phyloP scores from a whole-genome alignment of 1,284 basidiomycete genomes.

The Ceratobasidium sp. region DNA sequence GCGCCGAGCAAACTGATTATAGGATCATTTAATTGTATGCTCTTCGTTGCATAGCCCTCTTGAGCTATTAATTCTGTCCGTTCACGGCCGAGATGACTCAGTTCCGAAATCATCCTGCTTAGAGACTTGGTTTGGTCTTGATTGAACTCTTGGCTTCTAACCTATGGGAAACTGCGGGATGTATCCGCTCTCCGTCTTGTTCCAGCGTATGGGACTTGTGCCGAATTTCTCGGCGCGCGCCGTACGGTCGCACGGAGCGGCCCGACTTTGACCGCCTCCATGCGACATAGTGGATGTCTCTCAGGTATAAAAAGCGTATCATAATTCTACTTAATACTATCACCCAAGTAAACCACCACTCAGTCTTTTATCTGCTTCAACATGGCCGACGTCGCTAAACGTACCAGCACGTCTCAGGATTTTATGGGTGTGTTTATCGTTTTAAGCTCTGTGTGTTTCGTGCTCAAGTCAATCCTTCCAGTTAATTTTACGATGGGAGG shows the following conservation, averaged over 20 bases:
- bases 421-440: neutral
- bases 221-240: neutral
- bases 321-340: neutral
- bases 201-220: neutral
- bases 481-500: constrained; percentile 94
- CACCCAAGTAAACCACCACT: constrained; percentile 13
- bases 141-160: neutral
- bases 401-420: neutral
- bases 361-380: neutral
- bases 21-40: neutral
- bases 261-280: neutral
- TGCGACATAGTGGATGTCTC: neutral
- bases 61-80: constrained; percentile 12
- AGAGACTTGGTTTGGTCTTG: neutral
- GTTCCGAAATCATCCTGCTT: constrained; percentile 16
- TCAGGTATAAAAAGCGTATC: neutral
- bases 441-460: neutral
- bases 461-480: constrained; percentile 54
- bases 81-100: constrained; percentile 14
- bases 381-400: constrained; percentile 1
- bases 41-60: neutral
- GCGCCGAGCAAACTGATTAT: neutral
- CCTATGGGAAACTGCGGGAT: constrained; percentile 7
- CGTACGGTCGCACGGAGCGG: neutral
- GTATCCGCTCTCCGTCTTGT: neutral